phyloP scores from a whole-genome alignment of 768 basidiomycete genomes.

The Mycena leptocephala region DNA sequence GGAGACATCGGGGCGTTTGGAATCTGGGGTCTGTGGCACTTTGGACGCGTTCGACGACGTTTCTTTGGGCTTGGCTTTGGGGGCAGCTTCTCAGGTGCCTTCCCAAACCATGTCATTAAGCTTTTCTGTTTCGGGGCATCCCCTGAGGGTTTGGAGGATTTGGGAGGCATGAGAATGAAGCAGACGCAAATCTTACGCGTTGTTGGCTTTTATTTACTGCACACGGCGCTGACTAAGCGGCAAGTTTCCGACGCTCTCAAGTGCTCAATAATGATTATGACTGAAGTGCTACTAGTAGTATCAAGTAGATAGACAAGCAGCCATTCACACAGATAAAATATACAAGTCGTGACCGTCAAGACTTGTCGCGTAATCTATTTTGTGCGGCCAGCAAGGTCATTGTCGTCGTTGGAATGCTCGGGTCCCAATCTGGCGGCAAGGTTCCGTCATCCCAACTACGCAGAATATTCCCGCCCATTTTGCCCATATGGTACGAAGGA shows the following conservation, averaged over 20 bases:
- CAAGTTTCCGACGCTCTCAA: too few species aligned
- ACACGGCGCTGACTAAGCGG: background rate
- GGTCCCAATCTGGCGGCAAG: slow-evolving; percentile 66
- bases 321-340: too few species aligned
- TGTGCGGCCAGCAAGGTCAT: slow-evolving; percentile 46
- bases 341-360: background rate
- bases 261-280: background rate
- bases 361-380: background rate
- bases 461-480: slow-evolving; percentile 83
- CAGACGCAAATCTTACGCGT: too few species aligned
- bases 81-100: slow-evolving; percentile 48
- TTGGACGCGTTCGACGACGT: slow-evolving; percentile 51
- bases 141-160: slow-evolving; percentile 7
- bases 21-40: slow-evolving; percentile 59
- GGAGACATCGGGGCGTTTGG: slow-evolving; percentile 48
- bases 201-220: too few species aligned
- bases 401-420: slow-evolving; percentile 58
- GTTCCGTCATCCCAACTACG: slow-evolving; percentile 91
- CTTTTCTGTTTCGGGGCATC: slow-evolving; percentile 75
- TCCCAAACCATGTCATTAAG: slow-evolving; percentile 77
- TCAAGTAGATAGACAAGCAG: background rate
- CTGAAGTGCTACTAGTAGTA: too few species aligned
- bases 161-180: slow-evolving; percentile 29
- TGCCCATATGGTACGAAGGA: slow-evolving; percentile 83
- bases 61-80: slow-evolving; percentile 29